Evolutionary conservation across 2,329 filamentous ascomycete genomes (phyloP), one percentile per base, ranked within the genome.

Genomic region (Fusarium agapanthi): DNA sequence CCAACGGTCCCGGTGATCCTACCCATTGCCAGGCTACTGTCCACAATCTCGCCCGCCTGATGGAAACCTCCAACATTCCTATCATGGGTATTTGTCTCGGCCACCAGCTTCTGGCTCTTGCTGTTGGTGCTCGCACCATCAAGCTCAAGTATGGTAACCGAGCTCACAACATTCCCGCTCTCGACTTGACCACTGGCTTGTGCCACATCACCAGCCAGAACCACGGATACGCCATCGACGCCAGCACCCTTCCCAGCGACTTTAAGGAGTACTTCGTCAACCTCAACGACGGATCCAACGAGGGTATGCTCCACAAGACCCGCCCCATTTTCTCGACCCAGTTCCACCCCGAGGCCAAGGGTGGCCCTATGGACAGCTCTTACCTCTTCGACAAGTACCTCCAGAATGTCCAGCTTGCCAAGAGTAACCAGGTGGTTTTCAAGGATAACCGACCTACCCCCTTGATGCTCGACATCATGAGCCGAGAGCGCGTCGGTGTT

Each of bases 111-210:
- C 88, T 99, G 65, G 95, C 95, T 73, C 89, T 98, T 76, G 95
- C 96, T 54, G 89, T 93, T 67, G 96, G 96, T 72, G 96, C 94
- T 61, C 89, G 90, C 78, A 98, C 96, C 70, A 92, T 97, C 85
- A 98, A 98, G 90, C 90, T 99, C 84, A 98, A 98, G 90, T 99
- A 98, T 83, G 96, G 96, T 80, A 99, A 99, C 89, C 93, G 96
- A 77, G 96, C 95, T 24, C 96, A 98, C 88, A 99, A 99, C 88
- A 98, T 98, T 78, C 96, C 96, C 14, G 95, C 95, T 68, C 87
- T 98, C 65, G 95, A 98, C 81, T 87, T 98, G 82, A 97, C 93
- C 69, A 98, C 95, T 41, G 95, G 96, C 65, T 94, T 95, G 83
- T 98, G 96, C 90, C 95, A 98, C 87, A 98, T 98, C 83, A 98